Evolutionary conservation across 2,329 filamentous ascomycete species (phyloP).

Genomic region (Colletotrichum higginsianum): DNA sequence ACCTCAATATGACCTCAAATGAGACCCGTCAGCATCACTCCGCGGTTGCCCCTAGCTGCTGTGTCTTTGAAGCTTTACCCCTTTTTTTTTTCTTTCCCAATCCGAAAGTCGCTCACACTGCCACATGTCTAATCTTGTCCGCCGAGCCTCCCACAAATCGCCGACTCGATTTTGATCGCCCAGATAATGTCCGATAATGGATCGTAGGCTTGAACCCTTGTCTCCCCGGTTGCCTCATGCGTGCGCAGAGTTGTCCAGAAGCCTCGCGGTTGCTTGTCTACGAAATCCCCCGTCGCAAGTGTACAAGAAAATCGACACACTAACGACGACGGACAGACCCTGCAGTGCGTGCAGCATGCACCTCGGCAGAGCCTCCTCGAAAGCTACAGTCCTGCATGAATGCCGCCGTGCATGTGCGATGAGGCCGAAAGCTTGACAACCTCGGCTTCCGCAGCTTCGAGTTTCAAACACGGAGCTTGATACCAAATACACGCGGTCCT

Average conservation of each 20-base stretch:
- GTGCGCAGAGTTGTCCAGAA: not conserved
- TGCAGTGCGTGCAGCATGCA: too few relatives aligned
- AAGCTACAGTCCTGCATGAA: not conserved
- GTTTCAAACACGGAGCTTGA: not conserved
- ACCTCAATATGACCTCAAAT: not conserved
- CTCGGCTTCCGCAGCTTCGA: not conserved
- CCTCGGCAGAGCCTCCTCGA: not conserved
- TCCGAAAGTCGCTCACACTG: not conserved
- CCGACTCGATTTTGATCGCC: not conserved
- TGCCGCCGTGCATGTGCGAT: not conserved
- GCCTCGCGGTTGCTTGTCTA: too few relatives aligned
- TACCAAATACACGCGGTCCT: not conserved
- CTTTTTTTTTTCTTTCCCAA: not conserved
- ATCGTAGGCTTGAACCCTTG: not conserved
- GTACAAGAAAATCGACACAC: too few relatives aligned
- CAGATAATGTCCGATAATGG: too few relatives aligned
- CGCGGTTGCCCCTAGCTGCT: not conserved
- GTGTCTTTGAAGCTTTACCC: not conserved
- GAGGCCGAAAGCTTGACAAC: not conserved
- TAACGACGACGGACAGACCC: not conserved
- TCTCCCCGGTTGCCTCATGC: not conserved
- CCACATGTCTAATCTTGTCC: not conserved
- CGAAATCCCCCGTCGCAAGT: too few relatives aligned
- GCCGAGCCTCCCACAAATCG: not conserved
- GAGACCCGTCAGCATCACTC: not conserved